phyloP scores from a whole-genome alignment of 2,329 filamentous ascomycete genomes.

The Drechslerella dactyloides region DNA sequence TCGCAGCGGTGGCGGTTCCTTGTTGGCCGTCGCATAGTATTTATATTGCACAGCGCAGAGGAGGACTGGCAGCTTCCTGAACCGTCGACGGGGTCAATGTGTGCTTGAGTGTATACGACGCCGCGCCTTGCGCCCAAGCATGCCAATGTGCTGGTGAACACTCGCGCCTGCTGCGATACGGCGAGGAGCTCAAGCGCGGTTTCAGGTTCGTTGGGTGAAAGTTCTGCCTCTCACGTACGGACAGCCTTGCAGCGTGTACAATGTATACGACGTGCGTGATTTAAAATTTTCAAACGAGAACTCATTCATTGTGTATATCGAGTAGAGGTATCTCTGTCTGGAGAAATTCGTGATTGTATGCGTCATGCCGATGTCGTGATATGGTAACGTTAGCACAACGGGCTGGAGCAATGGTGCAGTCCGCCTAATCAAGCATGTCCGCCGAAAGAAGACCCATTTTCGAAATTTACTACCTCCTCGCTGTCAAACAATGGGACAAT shows the following conservation, averaged over 20 bases:
- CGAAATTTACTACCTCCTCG: neutral
- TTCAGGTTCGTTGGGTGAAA: too few species aligned
- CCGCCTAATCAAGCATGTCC: constrained; percentile 34
- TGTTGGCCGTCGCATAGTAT: constrained; percentile 40
- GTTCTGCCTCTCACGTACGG: neutral
- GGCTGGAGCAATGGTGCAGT: constrained; percentile 15
- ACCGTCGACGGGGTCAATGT: constrained; percentile 15
- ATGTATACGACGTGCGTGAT: too few species aligned
- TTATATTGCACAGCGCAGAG: neutral
- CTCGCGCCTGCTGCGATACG: too few species aligned
- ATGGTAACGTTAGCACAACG: constrained; percentile 39
- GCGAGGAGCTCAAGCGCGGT: too few species aligned
- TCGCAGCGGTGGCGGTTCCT: neutral
- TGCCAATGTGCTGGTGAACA: too few species aligned
- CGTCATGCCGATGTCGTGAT: constrained; percentile 35
- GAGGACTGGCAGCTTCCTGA: constrained; percentile 36
- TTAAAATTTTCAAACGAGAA: too few species aligned
- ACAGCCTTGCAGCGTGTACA: too few species aligned
- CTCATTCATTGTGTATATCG: too few species aligned
- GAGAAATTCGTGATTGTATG: neutral
- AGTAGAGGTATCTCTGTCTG: neutral
- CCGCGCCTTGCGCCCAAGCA: too few species aligned
- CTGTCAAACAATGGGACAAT: neutral
- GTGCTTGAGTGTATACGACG: too few species aligned
- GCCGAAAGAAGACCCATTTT: constrained; percentile 16